Percentiles rank a stretch among this genome's conserved stretches.
Conservation (phyloP, 2,329 filamentous ascomycete genomes). For the Penicillium sp. region DNA sequence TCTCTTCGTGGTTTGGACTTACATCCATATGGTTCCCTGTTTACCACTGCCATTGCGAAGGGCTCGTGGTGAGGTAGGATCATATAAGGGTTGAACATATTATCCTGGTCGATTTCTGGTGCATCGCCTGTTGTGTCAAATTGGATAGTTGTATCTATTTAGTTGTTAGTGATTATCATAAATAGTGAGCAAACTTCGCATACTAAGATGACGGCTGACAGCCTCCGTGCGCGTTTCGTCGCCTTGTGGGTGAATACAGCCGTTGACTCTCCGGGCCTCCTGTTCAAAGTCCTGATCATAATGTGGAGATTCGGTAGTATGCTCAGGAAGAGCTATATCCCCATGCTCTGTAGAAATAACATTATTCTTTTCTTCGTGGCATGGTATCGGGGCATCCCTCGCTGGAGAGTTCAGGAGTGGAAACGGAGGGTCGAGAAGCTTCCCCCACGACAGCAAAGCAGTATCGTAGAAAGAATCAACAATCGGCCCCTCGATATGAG, state of each 20-base stretch:
- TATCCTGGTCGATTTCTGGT: constrained; percentile 52
- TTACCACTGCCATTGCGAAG: constrained; percentile 70
- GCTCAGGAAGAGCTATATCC: constrained; percentile 48
- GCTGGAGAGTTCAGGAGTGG: constrained; percentile 56
- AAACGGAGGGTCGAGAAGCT: constrained; percentile 58
- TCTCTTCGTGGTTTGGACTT: constrained; percentile 8
- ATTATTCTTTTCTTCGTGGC: constrained; percentile 13
- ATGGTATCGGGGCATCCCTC: constrained; percentile 25
- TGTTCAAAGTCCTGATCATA: constrained; percentile 62
- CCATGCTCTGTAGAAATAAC: constrained; percentile 12
- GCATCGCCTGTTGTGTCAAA: constrained; percentile 52
- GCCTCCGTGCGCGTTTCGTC: constrained; percentile 58
- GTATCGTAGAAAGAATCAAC: constrained; percentile 75
- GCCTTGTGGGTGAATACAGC: constrained; percentile 50
- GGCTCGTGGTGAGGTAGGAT: constrained; percentile 52
- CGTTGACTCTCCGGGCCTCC: constrained; percentile 63
- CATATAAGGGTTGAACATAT: constrained; percentile 67
- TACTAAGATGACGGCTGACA: constrained; percentile 63
- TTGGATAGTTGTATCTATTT: constrained; percentile 54
- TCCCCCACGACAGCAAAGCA: constrained; percentile 70
- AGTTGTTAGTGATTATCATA: not conserved
- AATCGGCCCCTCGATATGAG: constrained; percentile 71
- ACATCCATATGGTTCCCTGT: constrained; percentile 63
- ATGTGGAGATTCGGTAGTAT: constrained; percentile 58
- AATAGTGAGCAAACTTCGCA: not conserved